Conservation (phyloP, 352 stramenopile genomes). For the Globisporangium camurandrum region DNA sequence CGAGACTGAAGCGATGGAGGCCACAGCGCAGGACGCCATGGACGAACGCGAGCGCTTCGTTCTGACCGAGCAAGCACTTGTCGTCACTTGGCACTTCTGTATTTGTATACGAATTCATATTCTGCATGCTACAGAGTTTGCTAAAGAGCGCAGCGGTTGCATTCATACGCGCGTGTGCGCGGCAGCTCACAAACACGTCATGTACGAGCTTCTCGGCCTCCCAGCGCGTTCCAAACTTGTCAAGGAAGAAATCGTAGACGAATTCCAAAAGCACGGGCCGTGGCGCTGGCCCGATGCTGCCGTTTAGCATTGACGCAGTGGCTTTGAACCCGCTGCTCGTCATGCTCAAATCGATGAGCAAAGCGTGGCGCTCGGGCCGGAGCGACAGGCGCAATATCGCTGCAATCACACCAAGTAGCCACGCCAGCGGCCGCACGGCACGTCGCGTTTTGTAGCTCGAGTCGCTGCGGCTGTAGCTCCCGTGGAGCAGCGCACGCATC, state of each 20-base stretch:
- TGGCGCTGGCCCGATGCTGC: constrained; percentile 44
- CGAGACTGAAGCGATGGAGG: constrained; percentile 42
- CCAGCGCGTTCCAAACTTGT: constrained; percentile 55
- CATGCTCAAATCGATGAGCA: constrained; percentile 35
- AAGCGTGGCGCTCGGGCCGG: constrained; percentile 15
- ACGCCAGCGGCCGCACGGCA: constrained; percentile 41
- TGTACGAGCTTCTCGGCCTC: constrained; percentile 79
- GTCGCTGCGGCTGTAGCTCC: constrained; percentile 32
- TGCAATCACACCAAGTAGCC: constrained; percentile 52
- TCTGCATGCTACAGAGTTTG: constrained; percentile 63
- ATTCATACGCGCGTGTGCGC: constrained; percentile 27
- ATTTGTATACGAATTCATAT: constrained; percentile 32
- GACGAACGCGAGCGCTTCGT: constrained; percentile 58
- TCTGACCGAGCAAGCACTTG: constrained; percentile 56
- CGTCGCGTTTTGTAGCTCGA: constrained; percentile 21
- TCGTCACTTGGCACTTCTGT: too few species aligned
- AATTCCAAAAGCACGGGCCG: constrained; percentile 62
- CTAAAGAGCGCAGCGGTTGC: constrained; percentile 54
- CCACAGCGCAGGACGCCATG: constrained; percentile 49
- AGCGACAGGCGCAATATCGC: constrained; percentile 44
- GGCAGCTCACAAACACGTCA: constrained; percentile 78
- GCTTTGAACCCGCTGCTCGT: constrained; percentile 24
- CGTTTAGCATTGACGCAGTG: constrained; percentile 28
- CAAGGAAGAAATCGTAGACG: constrained; percentile 70
- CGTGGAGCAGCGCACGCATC: constrained; percentile 71